A percentile compares a stretch with the other conserved stretches of the same genome.
These are phyloP conservation scores for Zoysia pacifica DNA, from an alignment of 176 grass and related monocot genomes.

Conservation along the genomic window DNA sequence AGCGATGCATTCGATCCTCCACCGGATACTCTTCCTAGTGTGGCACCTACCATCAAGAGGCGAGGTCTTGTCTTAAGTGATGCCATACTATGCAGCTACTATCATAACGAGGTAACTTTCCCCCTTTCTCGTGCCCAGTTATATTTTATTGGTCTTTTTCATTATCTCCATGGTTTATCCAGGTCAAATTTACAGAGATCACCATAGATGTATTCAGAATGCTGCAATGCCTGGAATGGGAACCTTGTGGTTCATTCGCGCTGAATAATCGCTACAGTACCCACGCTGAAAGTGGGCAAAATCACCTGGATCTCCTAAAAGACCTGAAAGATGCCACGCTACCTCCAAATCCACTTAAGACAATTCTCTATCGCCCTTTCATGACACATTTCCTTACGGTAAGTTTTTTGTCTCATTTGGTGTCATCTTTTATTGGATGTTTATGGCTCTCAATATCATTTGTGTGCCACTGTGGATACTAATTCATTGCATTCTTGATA, in stretches of 20 bases:
- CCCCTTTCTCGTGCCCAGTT: neutral
- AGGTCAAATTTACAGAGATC: slow-evolving; percentile 92
- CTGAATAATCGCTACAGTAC: slow-evolving; percentile 51
- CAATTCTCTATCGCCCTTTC: slow-evolving; percentile 72
- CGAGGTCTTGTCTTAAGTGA: slow-evolving; percentile 69
- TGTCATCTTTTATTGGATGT: slow-evolving; percentile 9
- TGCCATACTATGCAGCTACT: slow-evolving; percentile 70
- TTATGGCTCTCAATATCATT: neutral
- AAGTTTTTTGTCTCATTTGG: slow-evolving; percentile 32
- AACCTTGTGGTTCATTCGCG: slow-evolving; percentile 84
- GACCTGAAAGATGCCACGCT: slow-evolving; percentile 80
- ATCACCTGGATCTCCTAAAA: slow-evolving; percentile 63
- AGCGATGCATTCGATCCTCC: slow-evolving; percentile 78
- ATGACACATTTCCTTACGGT: slow-evolving; percentile 79
- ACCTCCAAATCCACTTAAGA: slow-evolving; percentile 85
- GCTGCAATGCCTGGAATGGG: slow-evolving; percentile 97
- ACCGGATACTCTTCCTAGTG: slow-evolving; percentile 55
- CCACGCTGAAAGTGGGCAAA: slow-evolving; percentile 64
- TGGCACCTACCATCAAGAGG: slow-evolving; percentile 46
- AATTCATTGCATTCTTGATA: neutral
- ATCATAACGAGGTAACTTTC: slow-evolving; percentile 67
- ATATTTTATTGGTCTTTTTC: neutral
- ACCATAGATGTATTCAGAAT: slow-evolving; percentile 92
- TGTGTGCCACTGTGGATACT: neutral
- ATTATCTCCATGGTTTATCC: slow-evolving; percentile 30